Evolutionary conservation across 2,329 filamentous ascomycete genomes (phyloP), one percentile per base, ranked within the genome.

Genomic region (Domatiomyces catenatus): DNA sequence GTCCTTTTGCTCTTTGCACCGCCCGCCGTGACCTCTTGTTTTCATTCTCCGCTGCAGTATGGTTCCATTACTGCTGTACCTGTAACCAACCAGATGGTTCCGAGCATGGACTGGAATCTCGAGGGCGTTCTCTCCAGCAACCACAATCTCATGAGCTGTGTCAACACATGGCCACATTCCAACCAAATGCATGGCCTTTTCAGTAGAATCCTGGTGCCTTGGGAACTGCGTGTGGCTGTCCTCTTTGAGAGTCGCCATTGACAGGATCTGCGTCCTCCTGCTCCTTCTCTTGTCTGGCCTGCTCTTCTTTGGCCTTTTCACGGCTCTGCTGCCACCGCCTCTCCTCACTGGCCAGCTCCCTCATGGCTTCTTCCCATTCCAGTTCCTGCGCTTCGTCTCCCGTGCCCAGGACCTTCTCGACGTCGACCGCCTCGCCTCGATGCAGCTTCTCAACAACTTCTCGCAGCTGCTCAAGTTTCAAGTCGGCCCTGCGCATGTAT

Each of bases 371-470:
- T 67, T 90, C 84, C 93, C 92, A 98, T 60, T 88, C 86, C 55
- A 75, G 71, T 68, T 98, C 92, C 63, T 78, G 79, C 57, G 75
- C 75, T 44, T 75, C 69, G 61, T 92, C 79, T 0, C 87, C 88
- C 0, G 86, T 85, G 2, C 92, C 90, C 47, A 98, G 67, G 42
- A 81, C 69, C 61, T 79, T 80, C 64, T 92, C 86, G 2, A 96
- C 88, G 66, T 96, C 86, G 18, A 95, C 84, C 15, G 84, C 74
- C 56, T 74, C 69, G 4, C 69, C 71, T 1, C 62, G 69, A 50
- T 72, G 67, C 3, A 70, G 60, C 28, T 64, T 69, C 48, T 70
- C 69, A 57, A 73, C 70, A 2, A 71, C 69, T 49, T 94, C 90
- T 42, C 78, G 77, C 52, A 98, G 67, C 26, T 87, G 63, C 2